These are phyloP conservation scores for Aureobasidium musti DNA, from an alignment of 2,329 filamentous ascomycete species.

Conservation along the genomic window DNA sequence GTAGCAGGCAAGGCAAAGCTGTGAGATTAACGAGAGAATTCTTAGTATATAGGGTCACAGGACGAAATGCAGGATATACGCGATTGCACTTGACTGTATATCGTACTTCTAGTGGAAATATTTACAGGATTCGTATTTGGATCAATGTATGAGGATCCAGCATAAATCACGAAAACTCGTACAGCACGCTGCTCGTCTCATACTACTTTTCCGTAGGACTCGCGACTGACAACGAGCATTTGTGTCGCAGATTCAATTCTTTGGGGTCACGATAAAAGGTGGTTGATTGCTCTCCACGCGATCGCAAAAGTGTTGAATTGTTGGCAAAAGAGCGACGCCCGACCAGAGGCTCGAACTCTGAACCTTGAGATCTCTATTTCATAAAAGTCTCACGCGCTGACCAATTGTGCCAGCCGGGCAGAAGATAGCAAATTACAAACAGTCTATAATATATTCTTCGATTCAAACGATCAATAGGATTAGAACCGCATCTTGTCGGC, in stretches of 20 bases:
- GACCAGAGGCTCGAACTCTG: constrained; percentile 41
- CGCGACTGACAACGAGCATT: too few relatives aligned
- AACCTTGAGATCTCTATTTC: constrained; percentile 40
- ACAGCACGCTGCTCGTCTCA: not conserved
- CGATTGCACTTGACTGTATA: not conserved
- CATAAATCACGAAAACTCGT: not conserved
- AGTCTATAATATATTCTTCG: not conserved
- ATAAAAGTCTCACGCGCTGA: constrained; percentile 44
- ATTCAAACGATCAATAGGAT: too few relatives aligned
- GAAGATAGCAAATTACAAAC: not conserved
- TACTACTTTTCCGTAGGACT: too few relatives aligned
- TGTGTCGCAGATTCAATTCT: too few relatives aligned
- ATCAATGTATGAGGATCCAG: too few relatives aligned
- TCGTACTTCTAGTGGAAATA: too few relatives aligned
- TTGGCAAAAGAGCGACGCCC: constrained; percentile 41
- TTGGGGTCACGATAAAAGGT: not conserved
- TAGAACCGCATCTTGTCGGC: too few relatives aligned
- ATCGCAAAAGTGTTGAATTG: constrained; percentile 38
- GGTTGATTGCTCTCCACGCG: too few relatives aligned
- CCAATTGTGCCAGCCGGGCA: constrained; percentile 42
- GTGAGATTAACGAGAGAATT: not conserved
- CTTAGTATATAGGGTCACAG: not conserved
- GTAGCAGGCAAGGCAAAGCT: constrained; percentile 40
- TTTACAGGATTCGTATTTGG: not conserved
- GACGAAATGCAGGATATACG: not conserved